These are phyloP conservation scores for Echium plantagineum DNA, from an alignment of 257 asterid species.

Conservation along the genomic window DNA sequence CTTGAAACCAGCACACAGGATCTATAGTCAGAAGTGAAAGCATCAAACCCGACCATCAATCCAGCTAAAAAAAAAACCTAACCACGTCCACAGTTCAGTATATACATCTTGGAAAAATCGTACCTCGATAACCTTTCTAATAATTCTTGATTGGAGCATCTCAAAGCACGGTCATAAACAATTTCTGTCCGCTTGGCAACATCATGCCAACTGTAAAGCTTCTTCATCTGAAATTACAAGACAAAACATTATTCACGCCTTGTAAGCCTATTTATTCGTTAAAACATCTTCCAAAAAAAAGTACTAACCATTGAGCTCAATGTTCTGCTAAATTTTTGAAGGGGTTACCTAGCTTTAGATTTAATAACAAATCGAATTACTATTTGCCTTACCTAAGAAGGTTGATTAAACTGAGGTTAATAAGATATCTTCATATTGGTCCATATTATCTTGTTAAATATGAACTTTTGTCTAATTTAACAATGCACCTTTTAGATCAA, in stretches of 20 bases:
- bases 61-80: neutral
- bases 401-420: neutral
- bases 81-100: neutral
- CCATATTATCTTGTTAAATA: too few species aligned
- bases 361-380: neutral
- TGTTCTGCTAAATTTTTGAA: too few species aligned
- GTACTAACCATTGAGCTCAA: neutral
- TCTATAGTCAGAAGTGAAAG: too few species aligned
- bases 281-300: neutral
- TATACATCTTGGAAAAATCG: slow-evolving; percentile 1
- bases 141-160: slow-evolving; percentile 65
- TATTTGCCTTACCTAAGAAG: neutral
- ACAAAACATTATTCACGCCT: slow-evolving; percentile 1
- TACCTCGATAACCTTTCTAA: slow-evolving; percentile 76
- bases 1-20: neutral
- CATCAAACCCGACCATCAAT: too few species aligned
- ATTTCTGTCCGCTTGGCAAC: slow-evolving; percentile 88
- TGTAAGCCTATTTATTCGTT: neutral
- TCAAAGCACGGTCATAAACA: slow-evolving; percentile 72
- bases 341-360: neutral
- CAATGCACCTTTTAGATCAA: too few species aligned
- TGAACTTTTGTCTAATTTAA: too few species aligned
- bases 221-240: slow-evolving; percentile 53
- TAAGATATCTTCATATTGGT: too few species aligned
- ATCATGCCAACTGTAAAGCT: slow-evolving; percentile 93